Evolutionary conservation across 345 rosid species (phyloP).

Genomic region (Corymbia maculata): DNA sequence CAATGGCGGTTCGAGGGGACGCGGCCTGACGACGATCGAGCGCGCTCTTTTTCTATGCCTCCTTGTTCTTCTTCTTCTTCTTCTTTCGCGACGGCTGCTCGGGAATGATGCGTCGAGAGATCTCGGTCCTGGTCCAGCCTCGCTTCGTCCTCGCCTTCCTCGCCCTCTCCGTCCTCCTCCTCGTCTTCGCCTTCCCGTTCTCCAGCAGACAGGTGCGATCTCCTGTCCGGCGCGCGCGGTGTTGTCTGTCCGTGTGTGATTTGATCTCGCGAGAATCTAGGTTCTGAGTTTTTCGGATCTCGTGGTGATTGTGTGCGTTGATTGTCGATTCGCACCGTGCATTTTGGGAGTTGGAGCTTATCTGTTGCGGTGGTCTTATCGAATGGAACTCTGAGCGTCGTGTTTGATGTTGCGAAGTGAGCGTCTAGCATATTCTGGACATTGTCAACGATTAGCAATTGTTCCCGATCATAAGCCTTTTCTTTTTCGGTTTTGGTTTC

Average conservation of each 20-base stretch:
- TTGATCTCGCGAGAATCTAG: not conserved
- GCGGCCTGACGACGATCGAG: not conserved
- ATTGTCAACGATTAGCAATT: not conserved
- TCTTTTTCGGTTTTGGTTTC: not conserved
- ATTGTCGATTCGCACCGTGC: not conserved
- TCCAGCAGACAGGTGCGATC: conserved; percentile 29
- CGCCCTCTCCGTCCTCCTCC: conserved; percentile 24
- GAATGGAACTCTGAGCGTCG: not conserved
- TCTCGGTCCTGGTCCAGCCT: conserved; percentile 51
- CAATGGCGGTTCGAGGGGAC: not conserved
- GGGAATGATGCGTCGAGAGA: conserved; percentile 48
- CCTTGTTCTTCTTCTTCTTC: not conserved
- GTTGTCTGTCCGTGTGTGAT: conserved; percentile 7
- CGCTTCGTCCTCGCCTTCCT: conserved; percentile 44
- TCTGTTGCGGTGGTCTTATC: not conserved
- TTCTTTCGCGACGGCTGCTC: not conserved
- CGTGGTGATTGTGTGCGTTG: not conserved
- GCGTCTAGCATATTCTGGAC: not conserved
- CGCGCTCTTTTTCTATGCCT: not conserved
- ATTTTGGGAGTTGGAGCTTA: not conserved
- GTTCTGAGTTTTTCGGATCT: not conserved
- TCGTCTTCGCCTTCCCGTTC: conserved; percentile 40
- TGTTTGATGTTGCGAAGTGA: not conserved
- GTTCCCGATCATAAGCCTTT: not conserved
- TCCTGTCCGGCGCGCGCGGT: not conserved